Evolutionary conservation across 2,329 filamentous ascomycete species (phyloP).

Genomic region (Apiospora koreana): DNA sequence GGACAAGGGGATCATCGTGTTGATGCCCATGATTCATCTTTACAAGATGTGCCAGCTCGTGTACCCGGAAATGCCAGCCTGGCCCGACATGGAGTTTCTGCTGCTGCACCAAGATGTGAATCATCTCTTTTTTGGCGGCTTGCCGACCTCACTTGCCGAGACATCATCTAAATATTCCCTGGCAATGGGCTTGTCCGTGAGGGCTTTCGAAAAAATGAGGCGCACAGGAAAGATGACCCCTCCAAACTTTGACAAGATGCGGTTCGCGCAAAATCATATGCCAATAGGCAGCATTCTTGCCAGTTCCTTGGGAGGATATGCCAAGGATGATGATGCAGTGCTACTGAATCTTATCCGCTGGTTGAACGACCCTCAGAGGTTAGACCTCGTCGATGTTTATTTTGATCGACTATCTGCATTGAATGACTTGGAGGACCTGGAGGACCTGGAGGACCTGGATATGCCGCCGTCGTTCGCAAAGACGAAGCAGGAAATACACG

Average conservation of each 20-base stretch:
- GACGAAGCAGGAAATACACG: neutral
- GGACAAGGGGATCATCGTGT: neutral
- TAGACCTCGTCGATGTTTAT: neutral
- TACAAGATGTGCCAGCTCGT: neutral
- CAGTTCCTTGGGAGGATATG: neutral
- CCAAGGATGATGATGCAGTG: neutral
- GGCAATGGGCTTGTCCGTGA: neutral
- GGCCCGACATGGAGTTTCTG: neutral
- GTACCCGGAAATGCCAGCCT: neutral
- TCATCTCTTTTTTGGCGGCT: neutral
- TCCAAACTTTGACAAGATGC: neutral
- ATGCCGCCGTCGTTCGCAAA: too few relatives aligned
- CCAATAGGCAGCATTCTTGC: neutral
- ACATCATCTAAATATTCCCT: neutral
- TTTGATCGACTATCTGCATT: neutral
- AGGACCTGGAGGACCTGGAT: too few relatives aligned
- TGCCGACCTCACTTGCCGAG: neutral
- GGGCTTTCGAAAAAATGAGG: neutral
- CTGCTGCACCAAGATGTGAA: neutral
- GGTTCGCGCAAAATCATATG: neutral
- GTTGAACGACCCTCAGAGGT: neutral
- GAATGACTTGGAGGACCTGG: too few relatives aligned
- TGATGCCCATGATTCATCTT: neutral
- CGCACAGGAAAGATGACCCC: neutral
- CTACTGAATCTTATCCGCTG: neutral